Base-by-base conservation (phyloP, 2,329 filamentous ascomycete species). In the Diaporthe citri region DNA sequence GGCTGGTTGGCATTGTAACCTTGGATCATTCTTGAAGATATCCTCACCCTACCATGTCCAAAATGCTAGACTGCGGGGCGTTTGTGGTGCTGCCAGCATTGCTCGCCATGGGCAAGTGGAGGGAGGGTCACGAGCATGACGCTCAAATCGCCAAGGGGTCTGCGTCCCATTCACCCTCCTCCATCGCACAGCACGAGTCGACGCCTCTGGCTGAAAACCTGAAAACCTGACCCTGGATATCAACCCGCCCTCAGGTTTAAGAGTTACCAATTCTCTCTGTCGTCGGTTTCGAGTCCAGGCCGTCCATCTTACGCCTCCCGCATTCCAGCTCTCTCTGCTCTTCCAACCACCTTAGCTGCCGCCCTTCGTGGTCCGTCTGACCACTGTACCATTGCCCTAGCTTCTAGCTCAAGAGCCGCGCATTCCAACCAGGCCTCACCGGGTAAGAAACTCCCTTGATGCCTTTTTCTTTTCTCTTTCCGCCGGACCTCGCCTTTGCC, bases 151-250 rank as follows among this genome's bases (percentile, higher is more conserved):
- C 55, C 57, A 51, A 43, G 70, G 57, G 57, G 13, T 13, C 15
- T 34, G 55, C 69, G n/a, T 72, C 46, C 28, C 70, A 51, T 72
- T 25, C 70, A 62, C 57, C 43, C 70, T 48, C 57, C 56, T 43
- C 36, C 59, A 60, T 41, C 13, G 3, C 39, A 72, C 48, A 31
- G 48, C 70, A 62, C 70, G 70, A 64, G 46, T 64, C 70, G 46
- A 52, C 25, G 25, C 46, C 25, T 8, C 31, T 72, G 57, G 55
- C 39, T 71, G 69, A 36, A 34, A 31, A 55, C 28, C 46, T 55
- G 57, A 25, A 34, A 31, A 55, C 28, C 46, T 64, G 57, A 12
- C n/a, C 25, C n/a, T 34, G 46, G 15, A 64, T 55, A 43, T 34
- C 57, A 64, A 46, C 25, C 25, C 46, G 31, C 28, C 46, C 9